Percentiles rank a stretch among this genome's conserved stretches.
Conservation (phyloP, 371 early-diverging fungal genomes). For the Mucor circinelloides region DNA sequence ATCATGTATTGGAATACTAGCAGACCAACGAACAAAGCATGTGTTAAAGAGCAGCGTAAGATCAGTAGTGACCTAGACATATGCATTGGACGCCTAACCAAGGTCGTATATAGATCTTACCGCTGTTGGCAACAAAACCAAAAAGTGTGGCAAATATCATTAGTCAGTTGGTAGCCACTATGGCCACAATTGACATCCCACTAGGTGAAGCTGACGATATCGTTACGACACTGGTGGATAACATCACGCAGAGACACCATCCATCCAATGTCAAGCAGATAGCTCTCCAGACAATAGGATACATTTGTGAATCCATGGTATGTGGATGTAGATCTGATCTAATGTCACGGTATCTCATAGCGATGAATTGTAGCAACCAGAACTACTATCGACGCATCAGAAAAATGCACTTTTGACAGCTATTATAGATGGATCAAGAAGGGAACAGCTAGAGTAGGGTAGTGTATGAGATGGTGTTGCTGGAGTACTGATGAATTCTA, state of each 20-base stretch:
- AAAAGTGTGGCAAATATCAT: slow-evolving; percentile 4
- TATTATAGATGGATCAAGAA: slow-evolving; percentile 4
- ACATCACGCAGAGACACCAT: neutral
- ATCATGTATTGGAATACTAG: neutral
- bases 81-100: neutral
- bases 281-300: slow-evolving; percentile 4
- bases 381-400: neutral
- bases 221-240: neutral
- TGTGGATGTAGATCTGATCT: neutral
- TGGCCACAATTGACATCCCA: neutral
- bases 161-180: neutral
- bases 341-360: neutral
- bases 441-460: neutral
- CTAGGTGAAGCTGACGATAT: neutral
- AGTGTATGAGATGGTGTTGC: neutral
- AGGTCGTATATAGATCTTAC: neutral
- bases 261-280: neutral
- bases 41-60: neutral
- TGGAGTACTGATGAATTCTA: neutral
- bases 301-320: slow-evolving; percentile 12
- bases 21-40: neutral
- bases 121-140: neutral
- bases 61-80: neutral
- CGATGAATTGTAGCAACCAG: neutral
- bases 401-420: slow-evolving; percentile 2